Evolutionary conservation across 225 moss, liverwort and hornwort species (phyloP).

Genomic region (Takakia lepidozioides): DNA sequence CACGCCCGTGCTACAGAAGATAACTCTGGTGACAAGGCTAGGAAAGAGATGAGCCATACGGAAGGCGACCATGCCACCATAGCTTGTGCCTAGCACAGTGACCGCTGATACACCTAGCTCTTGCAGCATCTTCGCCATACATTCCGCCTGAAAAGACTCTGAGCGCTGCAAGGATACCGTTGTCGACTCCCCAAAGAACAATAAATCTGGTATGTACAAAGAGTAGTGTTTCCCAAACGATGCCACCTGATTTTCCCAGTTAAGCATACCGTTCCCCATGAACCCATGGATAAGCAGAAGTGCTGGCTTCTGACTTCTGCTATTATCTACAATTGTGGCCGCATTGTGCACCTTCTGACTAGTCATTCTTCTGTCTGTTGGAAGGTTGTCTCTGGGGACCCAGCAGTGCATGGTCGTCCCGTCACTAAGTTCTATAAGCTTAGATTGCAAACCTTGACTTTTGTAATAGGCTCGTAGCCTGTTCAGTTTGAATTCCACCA

Average conservation of each 20-base stretch:
- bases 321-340: too few species aligned
- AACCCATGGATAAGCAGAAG: constrained; percentile 53
- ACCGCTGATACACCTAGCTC: constrained; percentile 20
- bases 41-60: constrained; percentile 30
- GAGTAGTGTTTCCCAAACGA: constrained; percentile 20
- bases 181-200: constrained; percentile 46
- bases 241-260: constrained; percentile 46
- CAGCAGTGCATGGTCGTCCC: constrained; percentile 56
- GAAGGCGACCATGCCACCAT: constrained; percentile 50
- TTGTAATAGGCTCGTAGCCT: constrained; percentile 2
- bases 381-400: constrained; percentile 19
- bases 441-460: constrained; percentile 27
- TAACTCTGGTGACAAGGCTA: constrained; percentile 32
- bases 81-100: constrained; percentile 50
- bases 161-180: constrained; percentile 20
- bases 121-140: constrained; percentile 24
- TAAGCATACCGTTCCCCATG: constrained; percentile 22
- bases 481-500: too few species aligned
- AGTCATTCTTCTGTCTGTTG: too few species aligned
- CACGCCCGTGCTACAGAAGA: constrained; percentile 45
- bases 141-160: constrained; percentile 51
- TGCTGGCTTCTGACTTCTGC: constrained; percentile 19
- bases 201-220: constrained; percentile 48
- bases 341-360: too few species aligned
- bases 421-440: constrained; percentile 18